Conservation (phyloP, 345 rosid genomes). For the Dipteronia sinensis region DNA sequence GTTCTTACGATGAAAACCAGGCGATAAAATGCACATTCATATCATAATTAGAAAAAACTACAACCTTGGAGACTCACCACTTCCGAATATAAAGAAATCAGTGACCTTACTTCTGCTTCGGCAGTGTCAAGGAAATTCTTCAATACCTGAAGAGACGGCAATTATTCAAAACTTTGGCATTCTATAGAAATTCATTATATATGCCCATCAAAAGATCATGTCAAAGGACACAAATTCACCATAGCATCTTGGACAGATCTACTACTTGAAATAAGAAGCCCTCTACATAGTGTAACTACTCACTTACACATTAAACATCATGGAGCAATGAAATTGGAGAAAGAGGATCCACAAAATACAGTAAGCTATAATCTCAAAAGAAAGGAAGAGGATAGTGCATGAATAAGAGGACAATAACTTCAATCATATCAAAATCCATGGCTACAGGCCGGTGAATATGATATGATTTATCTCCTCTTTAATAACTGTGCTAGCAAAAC, state of each 20-base stretch:
- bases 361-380: not conserved
- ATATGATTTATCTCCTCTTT: not conserved
- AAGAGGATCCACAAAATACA: not conserved
- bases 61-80: slow-evolving; percentile 59
- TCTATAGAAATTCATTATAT: not conserved
- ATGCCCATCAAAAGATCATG: not conserved
- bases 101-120: slow-evolving; percentile 84
- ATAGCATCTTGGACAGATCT: not conserved
- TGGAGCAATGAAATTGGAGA: not conserved
- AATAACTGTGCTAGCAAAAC: not conserved
- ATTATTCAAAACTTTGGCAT: not conserved
- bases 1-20: slow-evolving; percentile 21
- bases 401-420: not conserved
- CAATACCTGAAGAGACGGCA: slow-evolving; percentile 51
- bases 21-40: not conserved
- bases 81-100: slow-evolving; percentile 76
- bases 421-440: not conserved
- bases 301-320: not conserved
- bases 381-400: not conserved
- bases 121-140: slow-evolving; percentile 85
- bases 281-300: not conserved
- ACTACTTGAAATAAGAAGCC: not conserved
- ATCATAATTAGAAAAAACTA: not conserved
- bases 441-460: not conserved
- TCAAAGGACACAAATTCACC: not conserved